Conservation (phyloP, 1,139 yeast species). For the Insectozyma bohioensis region DNA sequence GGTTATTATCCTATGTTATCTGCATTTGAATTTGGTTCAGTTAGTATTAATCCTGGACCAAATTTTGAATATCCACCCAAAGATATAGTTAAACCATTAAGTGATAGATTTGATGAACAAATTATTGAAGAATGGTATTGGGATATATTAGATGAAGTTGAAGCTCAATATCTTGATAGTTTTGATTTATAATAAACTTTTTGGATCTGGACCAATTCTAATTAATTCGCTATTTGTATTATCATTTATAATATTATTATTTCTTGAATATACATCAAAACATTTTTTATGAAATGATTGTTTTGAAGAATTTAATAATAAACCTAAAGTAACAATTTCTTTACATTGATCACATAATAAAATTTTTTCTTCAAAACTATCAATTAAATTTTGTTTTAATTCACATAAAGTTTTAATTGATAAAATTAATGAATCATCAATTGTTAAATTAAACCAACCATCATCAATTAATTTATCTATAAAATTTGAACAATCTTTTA, state of each 20-base stretch:
- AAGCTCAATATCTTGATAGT: constrained; percentile 58
- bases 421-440: constrained; percentile 29
- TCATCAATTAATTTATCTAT: constrained; percentile 43
- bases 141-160: constrained; percentile 86
- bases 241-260: constrained; percentile 11
- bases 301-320: constrained; percentile 17
- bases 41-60: constrained; percentile 69
- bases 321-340: constrained; percentile 59
- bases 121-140: constrained; percentile 80
- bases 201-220: constrained; percentile 23
- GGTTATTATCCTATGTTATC: constrained; percentile 94
- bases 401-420: constrained; percentile 50
- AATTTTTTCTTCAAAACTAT: constrained; percentile 45
- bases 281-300: constrained; percentile 49
- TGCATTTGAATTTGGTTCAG: constrained; percentile 78
- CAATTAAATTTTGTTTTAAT: constrained; percentile 42
- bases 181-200: constrained; percentile 27
- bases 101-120: constrained; percentile 63
- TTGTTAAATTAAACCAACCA: constrained; percentile 50
- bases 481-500: constrained; percentile 35
- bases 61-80: constrained; percentile 48
- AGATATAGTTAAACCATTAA: constrained; percentile 44
- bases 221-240: constrained; percentile 11
- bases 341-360: constrained; percentile 52
- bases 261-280: constrained; percentile 35